Percentiles rank a stretch among this genome's conserved stretches.
These are phyloP conservation scores for Sophora flavescens DNA, from an alignment of 306 rosid genomes.

Conservation along the genomic window DNA sequence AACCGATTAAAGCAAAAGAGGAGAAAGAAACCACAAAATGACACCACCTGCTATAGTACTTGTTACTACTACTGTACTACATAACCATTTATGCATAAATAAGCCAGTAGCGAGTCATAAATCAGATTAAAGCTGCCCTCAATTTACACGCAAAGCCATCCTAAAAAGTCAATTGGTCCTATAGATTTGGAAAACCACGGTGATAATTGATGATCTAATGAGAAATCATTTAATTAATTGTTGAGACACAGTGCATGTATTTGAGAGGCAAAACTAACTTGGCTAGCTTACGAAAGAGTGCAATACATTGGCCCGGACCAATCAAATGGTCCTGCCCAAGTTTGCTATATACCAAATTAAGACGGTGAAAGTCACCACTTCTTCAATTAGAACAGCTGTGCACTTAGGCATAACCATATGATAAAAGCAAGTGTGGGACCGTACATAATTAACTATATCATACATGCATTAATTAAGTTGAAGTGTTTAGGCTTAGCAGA, in stretches of 20 bases:
- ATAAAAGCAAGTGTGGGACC: constrained; percentile 41
- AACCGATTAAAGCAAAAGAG: constrained; percentile 16
- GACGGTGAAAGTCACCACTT: constrained; percentile 37
- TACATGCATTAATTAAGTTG: constrained; percentile 32
- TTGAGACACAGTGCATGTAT: constrained; percentile 9
- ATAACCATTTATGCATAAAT: background rate
- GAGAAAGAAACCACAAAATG: constrained; percentile 29
- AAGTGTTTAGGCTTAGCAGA: constrained; percentile 44
- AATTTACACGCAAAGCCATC: constrained; percentile 50
- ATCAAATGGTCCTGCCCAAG: constrained; percentile 37
- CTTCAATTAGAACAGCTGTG: constrained; percentile 54
- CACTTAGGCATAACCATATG: constrained; percentile 41
- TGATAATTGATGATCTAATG: constrained; percentile 1
- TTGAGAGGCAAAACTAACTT: constrained; percentile 33
- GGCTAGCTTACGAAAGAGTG: constrained; percentile 43
- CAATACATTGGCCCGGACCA: background rate
- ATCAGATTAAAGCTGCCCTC: constrained; percentile 49
- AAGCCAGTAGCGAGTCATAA: constrained; percentile 43
- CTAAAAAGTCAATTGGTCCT: constrained; percentile 45
- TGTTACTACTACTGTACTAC: constrained; percentile 18
- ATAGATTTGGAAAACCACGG: constrained; percentile 40
- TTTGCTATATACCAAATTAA: constrained; percentile 43
- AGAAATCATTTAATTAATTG: constrained; percentile 24
- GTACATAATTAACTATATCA: constrained; percentile 29
- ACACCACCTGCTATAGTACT: constrained; percentile 25